Conservation (phyloP, 306 rosid species). For the Cyclanthera cordifolia region DNA sequence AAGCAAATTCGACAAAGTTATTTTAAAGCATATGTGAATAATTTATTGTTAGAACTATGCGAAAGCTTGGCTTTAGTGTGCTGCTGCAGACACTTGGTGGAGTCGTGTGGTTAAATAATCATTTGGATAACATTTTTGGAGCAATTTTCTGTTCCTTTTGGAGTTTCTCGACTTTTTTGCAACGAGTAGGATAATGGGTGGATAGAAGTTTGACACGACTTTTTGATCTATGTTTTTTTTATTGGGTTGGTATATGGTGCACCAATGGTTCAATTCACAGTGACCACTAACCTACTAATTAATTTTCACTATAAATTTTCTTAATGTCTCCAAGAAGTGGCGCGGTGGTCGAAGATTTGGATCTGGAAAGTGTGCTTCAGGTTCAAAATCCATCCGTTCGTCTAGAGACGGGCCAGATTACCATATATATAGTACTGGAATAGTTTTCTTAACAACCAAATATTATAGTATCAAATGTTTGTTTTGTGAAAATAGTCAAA, state of each 20-base stretch:
- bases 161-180: constrained; percentile 7
- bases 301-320: no score
- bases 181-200: constrained; percentile 4
- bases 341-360: no score
- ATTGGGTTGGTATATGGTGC: constrained; percentile 8
- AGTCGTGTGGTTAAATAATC: constrained; percentile 10
- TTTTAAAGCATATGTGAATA: neutral
- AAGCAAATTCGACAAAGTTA: neutral
- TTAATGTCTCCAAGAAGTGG: no score
- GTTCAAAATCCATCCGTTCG: no score
- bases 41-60: neutral
- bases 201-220: constrained; percentile 1
- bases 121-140: constrained; percentile 10
- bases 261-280: no score
- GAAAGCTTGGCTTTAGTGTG: neutral
- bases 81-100: constrained; percentile 10
- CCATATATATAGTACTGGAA: no score
- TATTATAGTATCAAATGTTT: no score
- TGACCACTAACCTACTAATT: no score
- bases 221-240: constrained; percentile 4
- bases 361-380: no score
- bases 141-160: constrained; percentile 7
- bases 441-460: no score
- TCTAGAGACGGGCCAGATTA: no score
- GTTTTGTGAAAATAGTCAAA: no score